Evolutionary conservation across 1,284 basidiomycete genomes (phyloP).

Genomic region (Pyrrhoderma noxium): DNA sequence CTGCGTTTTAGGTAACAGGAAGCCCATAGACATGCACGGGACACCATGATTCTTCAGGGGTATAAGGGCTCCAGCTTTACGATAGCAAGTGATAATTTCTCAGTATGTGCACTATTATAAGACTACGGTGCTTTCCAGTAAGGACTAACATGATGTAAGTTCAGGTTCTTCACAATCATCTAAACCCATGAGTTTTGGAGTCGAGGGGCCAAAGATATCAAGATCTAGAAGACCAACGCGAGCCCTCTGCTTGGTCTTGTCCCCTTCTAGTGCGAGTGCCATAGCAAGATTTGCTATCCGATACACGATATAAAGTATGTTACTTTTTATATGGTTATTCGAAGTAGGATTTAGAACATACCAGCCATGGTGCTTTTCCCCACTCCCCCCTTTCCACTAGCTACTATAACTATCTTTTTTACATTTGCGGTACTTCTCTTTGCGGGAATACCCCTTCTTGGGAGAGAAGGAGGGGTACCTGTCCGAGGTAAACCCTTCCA

Average conservation of each 20-base stretch:
- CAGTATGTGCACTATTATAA: neutral
- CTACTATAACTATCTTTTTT: conserved; percentile 74
- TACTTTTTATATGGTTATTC: conserved; percentile 1
- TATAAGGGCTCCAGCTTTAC: conserved; percentile 66
- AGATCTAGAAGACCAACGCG: conserved; percentile 89
- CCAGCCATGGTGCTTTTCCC: conserved; percentile 95
- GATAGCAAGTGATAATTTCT: neutral
- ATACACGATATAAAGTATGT: too few species aligned
- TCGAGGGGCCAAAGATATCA: conserved; percentile 93
- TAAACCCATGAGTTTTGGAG: conserved; percentile 94
- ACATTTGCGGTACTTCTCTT: conserved; percentile 62
- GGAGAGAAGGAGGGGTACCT: conserved; percentile 48
- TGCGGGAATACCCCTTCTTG: conserved; percentile 48
- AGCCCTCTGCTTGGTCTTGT: conserved; percentile 31
- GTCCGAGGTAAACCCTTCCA: conserved; percentile 41
- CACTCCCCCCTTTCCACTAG: conserved; percentile 95
- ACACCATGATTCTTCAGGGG: conserved; percentile 88
- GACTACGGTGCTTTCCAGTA: too few species aligned
- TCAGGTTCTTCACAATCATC: conserved; percentile 75
- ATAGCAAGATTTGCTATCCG: conserved; percentile 83
- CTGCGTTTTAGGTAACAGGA: conserved; percentile 51
- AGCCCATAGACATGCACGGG: conserved; percentile 97
- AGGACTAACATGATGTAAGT: conserved; percentile 59
- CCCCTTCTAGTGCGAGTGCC: conserved; percentile 48
- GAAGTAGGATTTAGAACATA: conserved; percentile 28